These are phyloP conservation scores for Penicillium palitans DNA, from an alignment of 2,329 filamentous ascomycete genomes.

Conservation along the genomic window DNA sequence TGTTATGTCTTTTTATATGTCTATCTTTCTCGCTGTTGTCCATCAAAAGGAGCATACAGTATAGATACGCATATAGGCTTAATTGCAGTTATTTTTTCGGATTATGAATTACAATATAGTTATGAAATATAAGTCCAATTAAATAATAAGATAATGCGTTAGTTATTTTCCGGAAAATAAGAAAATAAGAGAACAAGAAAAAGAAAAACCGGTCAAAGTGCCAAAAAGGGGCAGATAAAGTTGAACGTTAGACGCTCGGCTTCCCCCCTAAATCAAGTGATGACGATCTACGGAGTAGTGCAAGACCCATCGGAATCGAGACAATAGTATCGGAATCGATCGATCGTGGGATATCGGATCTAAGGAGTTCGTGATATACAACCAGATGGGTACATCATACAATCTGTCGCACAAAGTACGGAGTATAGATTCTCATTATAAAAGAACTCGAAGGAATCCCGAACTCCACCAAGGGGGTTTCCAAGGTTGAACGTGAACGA, in stretches of 20 bases:
- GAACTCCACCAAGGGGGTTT: not conserved
- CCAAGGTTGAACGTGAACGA: not conserved
- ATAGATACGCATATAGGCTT: not conserved
- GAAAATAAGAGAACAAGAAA: no score
- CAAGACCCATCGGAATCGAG: conserved; percentile 12
- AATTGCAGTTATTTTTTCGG: not conserved
- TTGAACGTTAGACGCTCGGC: conserved; percentile 1
- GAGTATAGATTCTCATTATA: not conserved
- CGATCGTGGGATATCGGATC: conserved; percentile 20
- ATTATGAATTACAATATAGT: not conserved
- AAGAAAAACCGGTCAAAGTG: not conserved
- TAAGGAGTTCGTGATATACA: conserved; percentile 1
- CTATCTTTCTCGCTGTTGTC: not conserved
- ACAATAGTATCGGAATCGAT: conserved; percentile 16
- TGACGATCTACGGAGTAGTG: conserved; percentile 9
- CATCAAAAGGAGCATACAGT: not conserved
- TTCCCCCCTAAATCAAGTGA: conserved; percentile 6
- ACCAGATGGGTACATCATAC: not conserved
- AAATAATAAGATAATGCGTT: not conserved
- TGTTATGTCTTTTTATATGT: not conserved
- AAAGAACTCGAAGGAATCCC: not conserved
- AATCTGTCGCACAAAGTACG: not conserved
- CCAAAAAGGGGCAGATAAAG: conserved; percentile 1
- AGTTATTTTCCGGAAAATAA: no score
- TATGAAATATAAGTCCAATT: not conserved